Evolutionary conservation across 2,329 filamentous ascomycete species (phyloP).

Genomic region (Chrysosporium keratinophilum): DNA sequence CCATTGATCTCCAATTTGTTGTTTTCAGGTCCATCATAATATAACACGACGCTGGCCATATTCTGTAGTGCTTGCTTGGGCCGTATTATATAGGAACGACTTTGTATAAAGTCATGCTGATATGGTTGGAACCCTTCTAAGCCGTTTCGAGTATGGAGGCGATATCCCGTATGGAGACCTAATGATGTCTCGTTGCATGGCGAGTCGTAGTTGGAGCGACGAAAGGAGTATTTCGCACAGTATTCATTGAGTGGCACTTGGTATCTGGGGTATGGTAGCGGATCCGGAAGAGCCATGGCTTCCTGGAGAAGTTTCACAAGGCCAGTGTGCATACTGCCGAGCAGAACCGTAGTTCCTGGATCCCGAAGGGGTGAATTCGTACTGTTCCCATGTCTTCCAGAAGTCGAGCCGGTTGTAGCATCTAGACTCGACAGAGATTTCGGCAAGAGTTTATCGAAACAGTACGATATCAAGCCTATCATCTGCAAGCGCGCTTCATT

Average conservation of each 20-base stretch:
- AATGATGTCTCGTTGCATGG: not conserved
- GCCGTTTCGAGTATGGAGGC: conserved; percentile 23
- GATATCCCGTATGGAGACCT: conserved; percentile 25
- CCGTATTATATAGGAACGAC: conserved; percentile 32
- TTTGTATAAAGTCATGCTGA: conserved; percentile 31
- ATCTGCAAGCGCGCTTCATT: conserved; percentile 22
- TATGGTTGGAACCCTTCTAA: conserved; percentile 21
- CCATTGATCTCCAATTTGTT: not conserved
- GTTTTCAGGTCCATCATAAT: conserved; percentile 16
- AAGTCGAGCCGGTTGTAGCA: not conserved
- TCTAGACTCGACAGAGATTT: conserved; percentile 21
- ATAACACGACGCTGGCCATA: conserved; percentile 30
- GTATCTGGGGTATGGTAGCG: conserved; percentile 20
- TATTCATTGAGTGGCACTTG: conserved; percentile 22
- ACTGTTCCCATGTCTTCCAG: not conserved
- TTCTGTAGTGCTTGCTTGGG: conserved; percentile 25
- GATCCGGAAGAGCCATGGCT: not conserved
- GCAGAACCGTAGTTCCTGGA: conserved; percentile 25
- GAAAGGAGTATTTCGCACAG: conserved; percentile 33
- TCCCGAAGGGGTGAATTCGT: conserved; percentile 16
- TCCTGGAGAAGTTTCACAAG: conserved; percentile 19
- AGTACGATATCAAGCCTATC: conserved; percentile 22
- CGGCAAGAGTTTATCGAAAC: conserved; percentile 22
- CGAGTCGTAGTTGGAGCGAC: conserved; percentile 15
- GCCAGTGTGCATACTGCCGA: conserved; percentile 31